phyloP scores from a whole-genome alignment of 305 asterid species.

The Solanum chacoense region DNA sequence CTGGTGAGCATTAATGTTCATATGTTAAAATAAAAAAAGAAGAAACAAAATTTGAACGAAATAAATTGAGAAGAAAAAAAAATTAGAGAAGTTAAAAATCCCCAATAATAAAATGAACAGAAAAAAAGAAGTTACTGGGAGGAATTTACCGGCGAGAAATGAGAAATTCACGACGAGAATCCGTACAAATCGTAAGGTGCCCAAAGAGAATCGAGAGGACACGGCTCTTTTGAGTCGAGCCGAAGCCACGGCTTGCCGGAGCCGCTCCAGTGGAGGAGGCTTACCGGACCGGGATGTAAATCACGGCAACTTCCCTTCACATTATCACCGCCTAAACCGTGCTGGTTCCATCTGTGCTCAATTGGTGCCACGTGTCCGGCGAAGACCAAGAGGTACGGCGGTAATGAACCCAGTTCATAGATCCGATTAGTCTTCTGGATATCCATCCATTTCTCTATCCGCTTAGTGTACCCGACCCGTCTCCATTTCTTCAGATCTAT shows the following conservation, averaged over 20 bases:
- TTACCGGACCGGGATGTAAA: slow-evolving; percentile 90
- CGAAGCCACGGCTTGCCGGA: slow-evolving; percentile 96
- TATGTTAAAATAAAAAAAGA: slow-evolving; percentile 17
- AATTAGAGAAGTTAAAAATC: slow-evolving; percentile 9
- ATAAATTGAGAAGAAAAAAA: slow-evolving; percentile 5
- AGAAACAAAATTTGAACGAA: slow-evolving; percentile 4
- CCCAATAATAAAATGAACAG: slow-evolving; percentile 13
- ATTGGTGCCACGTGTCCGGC: slow-evolving; percentile 94
- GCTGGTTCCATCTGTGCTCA: slow-evolving; percentile 95
- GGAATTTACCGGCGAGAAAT: slow-evolving; percentile 48
- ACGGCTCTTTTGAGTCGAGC: slow-evolving; percentile 69
- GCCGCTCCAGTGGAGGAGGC: slow-evolving; percentile 97
- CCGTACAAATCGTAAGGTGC: slow-evolving; percentile 77
- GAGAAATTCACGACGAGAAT: slow-evolving; percentile 24
- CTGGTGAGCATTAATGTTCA: neutral
- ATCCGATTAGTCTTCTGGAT: slow-evolving; percentile 77
- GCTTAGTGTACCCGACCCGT: slow-evolving; percentile 66
- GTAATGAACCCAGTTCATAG: slow-evolving; percentile 86
- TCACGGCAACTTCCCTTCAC: slow-evolving; percentile 86
- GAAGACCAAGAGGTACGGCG: slow-evolving; percentile 72
- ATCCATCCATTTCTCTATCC: slow-evolving; percentile 95
- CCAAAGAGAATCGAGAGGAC: slow-evolving; percentile 85
- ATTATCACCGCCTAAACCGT: slow-evolving; percentile 92
- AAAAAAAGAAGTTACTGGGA: slow-evolving; percentile 3
- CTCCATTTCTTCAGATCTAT: slow-evolving; percentile 85